Evolutionary conservation across 257 asterid species (phyloP).

Genomic region (Gardenia jasminoides): DNA sequence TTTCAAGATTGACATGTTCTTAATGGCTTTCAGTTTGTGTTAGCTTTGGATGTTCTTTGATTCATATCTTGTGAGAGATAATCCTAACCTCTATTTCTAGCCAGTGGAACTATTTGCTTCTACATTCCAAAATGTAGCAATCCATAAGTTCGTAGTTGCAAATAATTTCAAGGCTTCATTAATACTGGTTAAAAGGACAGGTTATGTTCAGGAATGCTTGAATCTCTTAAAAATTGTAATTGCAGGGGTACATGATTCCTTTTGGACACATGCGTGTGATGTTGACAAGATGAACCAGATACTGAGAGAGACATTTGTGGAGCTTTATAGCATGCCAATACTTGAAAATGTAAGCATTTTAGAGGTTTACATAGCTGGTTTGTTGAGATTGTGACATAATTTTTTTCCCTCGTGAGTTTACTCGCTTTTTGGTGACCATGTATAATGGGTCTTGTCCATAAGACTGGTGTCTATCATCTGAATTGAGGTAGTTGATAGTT

Average conservation of each 20-base stretch:
- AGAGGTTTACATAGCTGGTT: conserved; percentile 18
- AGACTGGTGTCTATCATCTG: not conserved
- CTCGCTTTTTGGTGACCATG: not conserved
- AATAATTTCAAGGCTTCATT: not conserved
- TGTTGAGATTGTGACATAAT: not conserved
- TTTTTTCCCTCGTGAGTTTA: not conserved
- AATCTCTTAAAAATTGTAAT: not conserved
- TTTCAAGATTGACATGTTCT: not conserved
- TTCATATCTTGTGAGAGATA: not conserved
- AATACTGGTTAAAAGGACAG: not conserved
- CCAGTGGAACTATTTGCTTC: not conserved
- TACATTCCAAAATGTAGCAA: not conserved
- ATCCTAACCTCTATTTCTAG: not conserved
- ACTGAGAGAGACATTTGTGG: conserved; percentile 81
- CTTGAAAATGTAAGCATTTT: conserved; percentile 78
- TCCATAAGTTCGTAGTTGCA: not conserved
- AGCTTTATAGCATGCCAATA: conserved; percentile 72
- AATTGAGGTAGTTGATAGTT: not conserved
- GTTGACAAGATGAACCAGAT: conserved; percentile 85
- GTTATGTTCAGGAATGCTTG: not conserved
- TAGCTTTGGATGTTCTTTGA: not conserved
- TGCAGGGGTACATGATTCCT: conserved; percentile 95
- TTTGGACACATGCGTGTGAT: conserved; percentile 96
- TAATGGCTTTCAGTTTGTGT: not conserved
- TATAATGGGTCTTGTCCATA: not conserved